Base-by-base conservation (phyloP, 805 yeast species). In the Candida xyloterini region DNA sequence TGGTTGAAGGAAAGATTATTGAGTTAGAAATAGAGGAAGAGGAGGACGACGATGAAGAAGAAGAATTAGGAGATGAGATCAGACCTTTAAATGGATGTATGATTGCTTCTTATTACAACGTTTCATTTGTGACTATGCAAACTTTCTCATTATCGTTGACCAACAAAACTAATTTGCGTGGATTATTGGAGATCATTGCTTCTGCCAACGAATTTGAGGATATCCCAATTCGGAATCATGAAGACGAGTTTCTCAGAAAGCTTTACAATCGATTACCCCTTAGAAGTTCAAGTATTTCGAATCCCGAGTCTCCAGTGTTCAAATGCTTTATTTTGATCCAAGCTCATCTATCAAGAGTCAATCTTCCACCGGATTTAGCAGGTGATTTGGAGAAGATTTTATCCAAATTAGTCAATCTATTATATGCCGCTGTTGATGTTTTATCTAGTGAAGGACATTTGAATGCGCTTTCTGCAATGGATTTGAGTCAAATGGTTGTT, bases 401-500 rank as follows among this genome's bases (percentile, higher is more conserved):
- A 10, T 62, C 67, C 15, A 71, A 63, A 30, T 60, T 76, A 0
- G 44, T 82, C 33, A 68, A 66, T 3, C 53, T 89, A 15, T 61
- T 86, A 7, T 71, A 79, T 49, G 86, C 91, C 0, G 65, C 79
- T 33, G 80, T 86, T 14, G 97, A 93, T 58, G 64, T 82, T 1
- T 64, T 89, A 27, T 80, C 95, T 0, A 76, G 87, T 48, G 88
- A 88, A 43, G 96, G 97, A 0, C 68, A 74, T 48, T 63, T 90
- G 53, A 84, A 79, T 57, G 89, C 95, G 0, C 70, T 87, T 48
- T 71, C 74, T 31, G 91, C 87, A 0, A 85, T 93, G 85, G 97
- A 93, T 56, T 57, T 89, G 36, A 74, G 84, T 1, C 99, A 93
- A 57, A 85, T 88, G 95, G 63, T 87, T 6, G 77, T 83, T 1